Percentiles rank a stretch among this genome's conserved stretches.
Evolutionary conservation across 306 rosid species (phyloP).

Genomic region (Cicer cuneatum): DNA sequence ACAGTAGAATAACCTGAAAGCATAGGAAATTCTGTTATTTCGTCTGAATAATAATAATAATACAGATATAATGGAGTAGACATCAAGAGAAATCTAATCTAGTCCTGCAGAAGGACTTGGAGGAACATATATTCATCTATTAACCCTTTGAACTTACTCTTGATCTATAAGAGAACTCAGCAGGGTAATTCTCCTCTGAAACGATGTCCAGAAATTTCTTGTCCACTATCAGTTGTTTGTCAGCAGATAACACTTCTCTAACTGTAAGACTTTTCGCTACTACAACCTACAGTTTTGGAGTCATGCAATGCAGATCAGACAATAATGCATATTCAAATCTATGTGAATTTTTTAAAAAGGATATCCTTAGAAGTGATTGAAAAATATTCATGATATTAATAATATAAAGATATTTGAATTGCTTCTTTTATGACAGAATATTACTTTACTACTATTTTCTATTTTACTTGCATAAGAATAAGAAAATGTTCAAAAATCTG

Average conservation of each 20-base stretch:
- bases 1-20: constrained; percentile 68
- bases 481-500: too few species aligned
- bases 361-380: too few species aligned
- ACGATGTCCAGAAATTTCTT: constrained; percentile 55
- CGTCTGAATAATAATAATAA: constrained; percentile 30
- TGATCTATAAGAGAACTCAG: constrained; percentile 59
- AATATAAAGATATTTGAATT: too few species aligned
- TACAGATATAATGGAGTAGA: constrained; percentile 33
- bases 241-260: constrained; percentile 59
- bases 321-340: too few species aligned
- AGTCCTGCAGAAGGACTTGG: constrained; percentile 25
- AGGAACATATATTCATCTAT: background rate
- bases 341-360: too few species aligned
- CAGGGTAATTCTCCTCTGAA: constrained; percentile 52
- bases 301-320: constrained; percentile 2
- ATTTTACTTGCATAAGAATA: too few species aligned
- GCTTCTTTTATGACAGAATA: too few species aligned
- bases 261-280: constrained; percentile 60
- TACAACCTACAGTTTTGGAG: constrained; percentile 50
- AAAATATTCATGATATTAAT: too few species aligned
- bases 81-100: constrained; percentile 5
- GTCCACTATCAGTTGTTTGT: constrained; percentile 57
- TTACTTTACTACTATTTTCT: too few species aligned
- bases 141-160: constrained; percentile 51
- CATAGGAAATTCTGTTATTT: background rate